These are phyloP conservation scores for Pleurotus platypus DNA, from an alignment of 768 basidiomycete genomes.

Conservation along the genomic window DNA sequence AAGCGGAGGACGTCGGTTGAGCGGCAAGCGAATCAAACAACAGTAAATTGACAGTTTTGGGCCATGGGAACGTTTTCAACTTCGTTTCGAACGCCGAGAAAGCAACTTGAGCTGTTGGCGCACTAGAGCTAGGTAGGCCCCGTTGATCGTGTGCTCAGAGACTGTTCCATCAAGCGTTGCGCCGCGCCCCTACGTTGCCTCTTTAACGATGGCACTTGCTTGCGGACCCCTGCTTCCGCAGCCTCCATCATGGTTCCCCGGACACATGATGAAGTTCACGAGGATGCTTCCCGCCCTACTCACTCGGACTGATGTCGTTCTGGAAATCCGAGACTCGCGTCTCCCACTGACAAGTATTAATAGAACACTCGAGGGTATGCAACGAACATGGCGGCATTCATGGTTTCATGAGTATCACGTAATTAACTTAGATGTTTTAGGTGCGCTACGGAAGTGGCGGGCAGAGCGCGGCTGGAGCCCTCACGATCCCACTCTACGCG, in stretches of 20 bases:
- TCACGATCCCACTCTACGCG: conserved; percentile 34
- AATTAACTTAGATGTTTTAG: conserved; percentile 27
- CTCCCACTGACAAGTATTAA: conserved; percentile 95
- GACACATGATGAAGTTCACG: conserved; percentile 91
- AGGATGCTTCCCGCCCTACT: conserved; percentile 73
- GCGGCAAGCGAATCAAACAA: background rate
- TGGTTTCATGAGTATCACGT: conserved; percentile 4
- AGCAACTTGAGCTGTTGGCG: background rate
- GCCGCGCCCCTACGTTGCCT: background rate
- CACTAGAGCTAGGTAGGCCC: background rate
- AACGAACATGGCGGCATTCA: background rate
- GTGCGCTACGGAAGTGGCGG: conserved; percentile 65
- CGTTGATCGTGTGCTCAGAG: background rate
- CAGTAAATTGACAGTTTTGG: background rate
- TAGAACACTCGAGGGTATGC: conserved; percentile 77
- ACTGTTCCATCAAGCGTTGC: background rate
- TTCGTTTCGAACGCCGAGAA: too few relatives aligned
- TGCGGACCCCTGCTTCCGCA: conserved; percentile 46
- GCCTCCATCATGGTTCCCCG: conserved; percentile 92
- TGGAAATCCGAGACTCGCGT: conserved; percentile 92
- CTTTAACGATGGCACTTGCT: conserved; percentile 29
- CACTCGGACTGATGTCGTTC: conserved; percentile 82
- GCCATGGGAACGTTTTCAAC: background rate
- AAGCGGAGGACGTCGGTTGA: background rate
- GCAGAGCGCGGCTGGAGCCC: conserved; percentile 60